Evolutionary conservation across 768 basidiomycete species (phyloP).

Genomic region (Pulveroboletus sp.): DNA sequence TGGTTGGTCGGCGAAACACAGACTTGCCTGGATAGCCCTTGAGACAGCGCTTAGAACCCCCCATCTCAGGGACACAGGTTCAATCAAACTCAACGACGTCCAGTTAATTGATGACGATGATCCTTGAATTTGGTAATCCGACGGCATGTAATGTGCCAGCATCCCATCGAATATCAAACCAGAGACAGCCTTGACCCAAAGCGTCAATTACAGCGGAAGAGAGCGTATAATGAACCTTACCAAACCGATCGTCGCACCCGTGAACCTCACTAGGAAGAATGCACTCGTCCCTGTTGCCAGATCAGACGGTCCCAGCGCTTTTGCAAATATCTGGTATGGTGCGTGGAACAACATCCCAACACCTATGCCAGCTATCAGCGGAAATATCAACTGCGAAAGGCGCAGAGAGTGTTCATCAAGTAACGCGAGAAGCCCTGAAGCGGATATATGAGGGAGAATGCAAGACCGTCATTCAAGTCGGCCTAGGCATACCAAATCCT

Average conservation of each 20-base stretch:
- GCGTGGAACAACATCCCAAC: conserved; percentile 83
- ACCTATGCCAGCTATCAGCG: conserved; percentile 70
- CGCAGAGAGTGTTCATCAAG: conserved; percentile 50
- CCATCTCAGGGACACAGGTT: conserved; percentile 41
- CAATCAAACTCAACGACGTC: conserved; percentile 42
- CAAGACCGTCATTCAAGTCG: neutral
- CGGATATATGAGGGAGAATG: conserved; percentile 11
- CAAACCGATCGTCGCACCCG: conserved; percentile 77
- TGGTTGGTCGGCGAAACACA: neutral
- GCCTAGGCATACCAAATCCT: conserved; percentile 59
- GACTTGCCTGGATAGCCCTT: conserved; percentile 55
- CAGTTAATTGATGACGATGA: conserved; percentile 51
- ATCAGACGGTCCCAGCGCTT: conserved; percentile 58
- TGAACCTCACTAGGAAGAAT: conserved; percentile 84
- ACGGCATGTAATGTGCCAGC: conserved; percentile 45
- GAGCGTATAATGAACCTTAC: conserved; percentile 38
- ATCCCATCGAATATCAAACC: conserved; percentile 67
- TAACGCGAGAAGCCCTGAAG: conserved; percentile 60
- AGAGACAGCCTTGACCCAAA: conserved; percentile 55
- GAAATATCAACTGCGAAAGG: conserved; percentile 48
- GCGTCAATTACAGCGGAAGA: conserved; percentile 11
- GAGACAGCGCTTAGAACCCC: conserved; percentile 52
- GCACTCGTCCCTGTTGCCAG: conserved; percentile 78
- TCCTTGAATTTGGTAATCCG: conserved; percentile 37
- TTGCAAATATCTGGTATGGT: conserved; percentile 76